Evolutionary conservation across 345 rosid species (phyloP).

Genomic region (Rhizophora apiculata): DNA sequence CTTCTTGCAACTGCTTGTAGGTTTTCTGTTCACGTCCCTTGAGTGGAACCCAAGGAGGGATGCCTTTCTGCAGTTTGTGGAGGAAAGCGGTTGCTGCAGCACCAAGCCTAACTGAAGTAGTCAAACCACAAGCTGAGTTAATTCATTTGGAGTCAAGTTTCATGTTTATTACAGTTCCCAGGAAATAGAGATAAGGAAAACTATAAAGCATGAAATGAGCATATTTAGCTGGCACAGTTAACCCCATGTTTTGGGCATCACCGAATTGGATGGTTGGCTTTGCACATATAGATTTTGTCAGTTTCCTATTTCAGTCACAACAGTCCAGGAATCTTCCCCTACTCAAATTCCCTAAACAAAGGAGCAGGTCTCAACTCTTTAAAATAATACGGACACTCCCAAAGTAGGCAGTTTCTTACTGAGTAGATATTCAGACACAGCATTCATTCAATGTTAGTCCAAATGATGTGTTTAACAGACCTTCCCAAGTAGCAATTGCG

Average conservation of each 20-base stretch:
- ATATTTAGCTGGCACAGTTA: background rate
- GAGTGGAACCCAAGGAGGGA: conserved; percentile 82
- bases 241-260: too few relatives aligned
- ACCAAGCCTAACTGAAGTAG: conserved; percentile 70
- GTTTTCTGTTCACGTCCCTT: conserved; percentile 76
- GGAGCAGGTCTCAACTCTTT: too few relatives aligned
- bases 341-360: too few relatives aligned
- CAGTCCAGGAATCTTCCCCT: background rate
- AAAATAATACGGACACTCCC: too few relatives aligned
- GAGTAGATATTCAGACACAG: too few relatives aligned
- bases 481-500: conserved; percentile 97
- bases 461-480: conserved; percentile 29
- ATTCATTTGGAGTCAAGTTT: background rate
- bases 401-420: too few relatives aligned
- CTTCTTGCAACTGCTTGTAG: conserved; percentile 74
- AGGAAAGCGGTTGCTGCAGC: conserved; percentile 81
- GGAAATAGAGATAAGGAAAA: background rate
- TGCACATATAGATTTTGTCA: background rate
- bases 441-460: background rate
- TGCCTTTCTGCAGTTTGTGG: conserved; percentile 85
- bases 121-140: conserved; percentile 15
- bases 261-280: background rate
- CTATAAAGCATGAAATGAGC: background rate
- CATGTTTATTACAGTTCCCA: background rate
- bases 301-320: background rate